Conservation (phyloP, 192 early-diverging fungal genomes). For the Entomortierella lignicola region DNA sequence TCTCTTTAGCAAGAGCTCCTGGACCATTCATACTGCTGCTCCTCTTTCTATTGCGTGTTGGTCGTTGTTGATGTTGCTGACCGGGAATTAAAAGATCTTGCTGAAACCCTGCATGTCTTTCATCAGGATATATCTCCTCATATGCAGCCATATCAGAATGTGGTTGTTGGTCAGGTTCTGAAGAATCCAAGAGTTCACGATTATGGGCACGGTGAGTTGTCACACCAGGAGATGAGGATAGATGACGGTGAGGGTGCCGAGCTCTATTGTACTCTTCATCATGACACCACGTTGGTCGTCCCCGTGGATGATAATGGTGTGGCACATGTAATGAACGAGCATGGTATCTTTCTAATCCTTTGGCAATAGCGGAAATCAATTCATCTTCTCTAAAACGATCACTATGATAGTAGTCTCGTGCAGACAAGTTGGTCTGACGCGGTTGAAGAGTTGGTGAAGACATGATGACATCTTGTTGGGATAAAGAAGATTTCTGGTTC, state of each 20-base stretch:
- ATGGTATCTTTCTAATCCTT: slow-evolving; percentile 26
- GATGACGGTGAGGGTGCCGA: neutral
- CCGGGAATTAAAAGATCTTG: neutral
- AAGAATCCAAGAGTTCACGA: neutral
- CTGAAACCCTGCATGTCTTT: neutral
- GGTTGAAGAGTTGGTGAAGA: neutral
- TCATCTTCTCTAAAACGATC: slow-evolving; percentile 6
- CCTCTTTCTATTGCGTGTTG: slow-evolving; percentile 12
- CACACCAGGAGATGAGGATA: neutral
- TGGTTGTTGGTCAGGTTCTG: neutral
- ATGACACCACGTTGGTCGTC: neutral
- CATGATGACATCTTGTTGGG: neutral
- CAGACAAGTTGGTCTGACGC: neutral
- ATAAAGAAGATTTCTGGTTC: neutral
- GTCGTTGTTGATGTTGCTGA: neutral
- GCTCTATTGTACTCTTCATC: neutral
- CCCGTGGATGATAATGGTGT: slow-evolving; percentile 8
- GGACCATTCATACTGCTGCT: slow-evolving; percentile 25
- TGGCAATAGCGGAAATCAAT: slow-evolving; percentile 20
- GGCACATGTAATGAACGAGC: neutral
- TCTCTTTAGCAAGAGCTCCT: slow-evolving; percentile 14
- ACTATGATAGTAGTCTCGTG: neutral
- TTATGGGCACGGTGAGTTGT: neutral
- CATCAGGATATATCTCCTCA: slow-evolving; percentile 1
- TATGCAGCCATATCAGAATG: neutral